Base-by-base conservation (phyloP, 768 basidiomycete genomes). In the Leucosporidium scottii region DNA sequence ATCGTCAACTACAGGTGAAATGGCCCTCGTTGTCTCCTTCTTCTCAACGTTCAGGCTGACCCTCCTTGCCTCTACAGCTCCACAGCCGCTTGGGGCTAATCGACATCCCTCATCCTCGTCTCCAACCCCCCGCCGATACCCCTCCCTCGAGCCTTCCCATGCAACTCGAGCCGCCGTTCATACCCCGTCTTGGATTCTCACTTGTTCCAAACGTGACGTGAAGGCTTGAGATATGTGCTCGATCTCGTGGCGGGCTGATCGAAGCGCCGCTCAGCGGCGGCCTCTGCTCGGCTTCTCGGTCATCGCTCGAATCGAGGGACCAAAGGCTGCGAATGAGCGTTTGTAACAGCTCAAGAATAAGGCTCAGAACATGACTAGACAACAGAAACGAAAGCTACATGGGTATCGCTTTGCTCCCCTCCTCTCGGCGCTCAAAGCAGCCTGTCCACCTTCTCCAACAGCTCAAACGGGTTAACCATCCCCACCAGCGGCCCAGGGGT, bases 1-100 rank as follows among this genome's bases (percentile, higher is more conserved):
- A 91, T 93, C 76, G 91, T 93, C 48, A 93, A 93, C 78, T 93
- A 93, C 76, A 91, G 89, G 90, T 86, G 54, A 23, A 10, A 53
- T 48, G 25, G n/a, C 12, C 31, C 10, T 23, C 25, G 25, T 30
- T 30, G 49, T 44, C 2, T 17, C 9, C 31, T 1, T 34, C 25
- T 13, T 12, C 34, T 34, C 34, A 4, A 50, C 36, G 12, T 25
- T 30, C 4, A 10, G 10, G 27, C 55, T 36, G 21, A 51, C 31
- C 27, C 27, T 55, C 57, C 63, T n/a, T 44, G 34, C 39, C 2
- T 10, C 39, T 17, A 36, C 72, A 86, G 85, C 75, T 85, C 85
- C 18, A 86, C 84, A 5, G 84, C 84, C 62, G 85, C 85, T 0
- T 86, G 85, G 85, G 85, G 84, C 75, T 86, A 64, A 74, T 23